A percentile compares a stretch with the other conserved stretches of the same genome.
phyloP scores from a whole-genome alignment of 176 grass and related monocot genomes.

The Phoenix roebelenii region DNA sequence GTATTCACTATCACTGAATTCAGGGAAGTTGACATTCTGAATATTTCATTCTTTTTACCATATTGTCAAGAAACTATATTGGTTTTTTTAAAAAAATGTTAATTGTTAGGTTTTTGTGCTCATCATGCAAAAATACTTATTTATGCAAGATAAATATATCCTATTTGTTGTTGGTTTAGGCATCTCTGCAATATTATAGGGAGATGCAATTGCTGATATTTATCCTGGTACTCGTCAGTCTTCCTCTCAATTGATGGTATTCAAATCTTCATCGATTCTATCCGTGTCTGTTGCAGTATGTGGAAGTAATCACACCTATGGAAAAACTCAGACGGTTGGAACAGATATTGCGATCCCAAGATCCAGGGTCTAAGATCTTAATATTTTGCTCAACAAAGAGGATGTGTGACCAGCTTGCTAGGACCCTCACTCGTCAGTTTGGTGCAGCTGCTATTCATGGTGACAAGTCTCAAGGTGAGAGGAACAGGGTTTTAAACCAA shows the following conservation, averaged over 20 bases:
- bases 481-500: constrained; percentile 77
- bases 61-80: too few relatives aligned
- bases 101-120: too few relatives aligned
- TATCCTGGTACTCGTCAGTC: not conserved
- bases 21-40: too few relatives aligned
- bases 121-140: too few relatives aligned
- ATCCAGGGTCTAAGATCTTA: constrained; percentile 71
- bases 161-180: too few relatives aligned
- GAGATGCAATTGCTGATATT: not conserved
- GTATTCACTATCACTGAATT: constrained; percentile 7
- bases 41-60: too few relatives aligned
- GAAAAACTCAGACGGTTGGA: constrained; percentile 82
- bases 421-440: constrained; percentile 63
- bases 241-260: not conserved
- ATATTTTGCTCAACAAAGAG: constrained; percentile 99
- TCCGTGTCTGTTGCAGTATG: constrained; percentile 43
- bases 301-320: constrained; percentile 64
- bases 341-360: constrained; percentile 84
- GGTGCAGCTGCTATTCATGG: constrained; percentile 87
- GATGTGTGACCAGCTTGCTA: constrained; percentile 87
- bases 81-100: too few relatives aligned
- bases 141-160: too few relatives aligned
- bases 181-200: too few relatives aligned
- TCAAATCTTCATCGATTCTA: not conserved
- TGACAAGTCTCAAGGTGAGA: constrained; percentile 91